Evolutionary conservation across 768 basidiomycete species (phyloP).

Genomic region (Gymnopilus junonius): DNA sequence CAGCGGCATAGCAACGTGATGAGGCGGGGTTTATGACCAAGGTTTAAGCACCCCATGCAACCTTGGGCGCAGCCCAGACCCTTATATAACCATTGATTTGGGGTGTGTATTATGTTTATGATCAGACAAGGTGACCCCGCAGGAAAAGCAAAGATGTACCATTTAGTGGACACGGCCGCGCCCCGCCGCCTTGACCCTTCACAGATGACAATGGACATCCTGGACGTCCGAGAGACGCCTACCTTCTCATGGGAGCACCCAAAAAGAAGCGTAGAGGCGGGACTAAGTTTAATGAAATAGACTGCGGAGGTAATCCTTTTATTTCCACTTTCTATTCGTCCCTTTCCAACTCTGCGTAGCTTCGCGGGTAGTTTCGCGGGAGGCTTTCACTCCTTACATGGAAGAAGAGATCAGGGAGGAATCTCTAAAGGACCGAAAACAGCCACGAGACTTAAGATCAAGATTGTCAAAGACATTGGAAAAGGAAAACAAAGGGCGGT

Average conservation of each 20-base stretch:
- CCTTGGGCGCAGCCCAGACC: not conserved
- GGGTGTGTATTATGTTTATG: no score
- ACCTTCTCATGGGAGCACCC: not conserved
- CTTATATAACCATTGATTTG: not conserved
- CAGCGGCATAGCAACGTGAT: not conserved
- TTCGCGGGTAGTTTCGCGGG: slow-evolving; percentile 18
- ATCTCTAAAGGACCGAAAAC: not conserved
- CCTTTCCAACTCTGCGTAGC: not conserved
- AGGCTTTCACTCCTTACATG: not conserved
- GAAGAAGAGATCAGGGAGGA: not conserved
- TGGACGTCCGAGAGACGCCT: not conserved
- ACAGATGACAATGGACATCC: not conserved
- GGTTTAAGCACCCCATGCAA: not conserved
- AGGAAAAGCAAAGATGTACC: not conserved
- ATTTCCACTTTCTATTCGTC: not conserved
- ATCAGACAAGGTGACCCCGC: not conserved
- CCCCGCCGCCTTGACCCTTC: not conserved
- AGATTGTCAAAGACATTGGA: not conserved
- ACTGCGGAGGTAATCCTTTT: slow-evolving; percentile 9
- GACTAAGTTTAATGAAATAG: not conserved
- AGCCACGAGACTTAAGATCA: not conserved
- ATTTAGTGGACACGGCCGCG: not conserved
- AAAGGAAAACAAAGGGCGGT: not conserved
- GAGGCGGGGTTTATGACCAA: not conserved
- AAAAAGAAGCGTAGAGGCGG: not conserved